A percentile compares a stretch with the other conserved stretches of the same genome.
Evolutionary conservation across 441 rosid genomes (phyloP).

Genomic region (Adansonia grandidieri): DNA sequence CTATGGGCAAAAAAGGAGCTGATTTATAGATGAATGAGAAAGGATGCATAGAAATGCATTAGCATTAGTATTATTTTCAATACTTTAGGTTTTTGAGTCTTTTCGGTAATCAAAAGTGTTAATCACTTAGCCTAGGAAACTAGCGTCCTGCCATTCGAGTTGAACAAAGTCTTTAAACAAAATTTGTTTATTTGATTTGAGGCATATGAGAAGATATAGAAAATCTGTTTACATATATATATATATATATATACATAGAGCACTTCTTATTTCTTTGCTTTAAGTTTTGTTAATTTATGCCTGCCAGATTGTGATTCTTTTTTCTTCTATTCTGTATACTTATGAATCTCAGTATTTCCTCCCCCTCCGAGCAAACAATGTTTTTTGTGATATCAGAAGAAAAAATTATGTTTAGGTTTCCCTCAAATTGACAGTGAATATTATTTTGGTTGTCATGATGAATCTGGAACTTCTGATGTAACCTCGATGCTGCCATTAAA

Average conservation of each 20-base stretch:
- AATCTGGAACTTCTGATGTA: not conserved
- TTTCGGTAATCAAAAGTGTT: not conserved
- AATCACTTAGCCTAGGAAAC: not conserved
- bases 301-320: not conserved
- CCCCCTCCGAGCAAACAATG: not conserved
- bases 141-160: not conserved
- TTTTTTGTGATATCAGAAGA: not conserved
- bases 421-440: not conserved
- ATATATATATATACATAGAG: no score
- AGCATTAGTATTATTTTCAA: not conserved
- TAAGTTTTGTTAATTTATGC: not conserved
- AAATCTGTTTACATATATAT: no score
- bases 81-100: not conserved
- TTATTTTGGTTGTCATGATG: not conserved
- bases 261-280: no score
- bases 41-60: conserved; percentile 1
- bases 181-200: not conserved
- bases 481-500: not conserved
- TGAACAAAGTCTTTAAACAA: not conserved
- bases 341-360: not conserved
- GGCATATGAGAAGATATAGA: not conserved
- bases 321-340: not conserved
- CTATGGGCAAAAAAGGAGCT: not conserved
- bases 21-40: not conserved
- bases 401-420: conserved; percentile 3